These are phyloP conservation scores for Penicillium vulpinum DNA, from an alignment of 2,329 filamentous ascomycete species.

Conservation along the genomic window DNA sequence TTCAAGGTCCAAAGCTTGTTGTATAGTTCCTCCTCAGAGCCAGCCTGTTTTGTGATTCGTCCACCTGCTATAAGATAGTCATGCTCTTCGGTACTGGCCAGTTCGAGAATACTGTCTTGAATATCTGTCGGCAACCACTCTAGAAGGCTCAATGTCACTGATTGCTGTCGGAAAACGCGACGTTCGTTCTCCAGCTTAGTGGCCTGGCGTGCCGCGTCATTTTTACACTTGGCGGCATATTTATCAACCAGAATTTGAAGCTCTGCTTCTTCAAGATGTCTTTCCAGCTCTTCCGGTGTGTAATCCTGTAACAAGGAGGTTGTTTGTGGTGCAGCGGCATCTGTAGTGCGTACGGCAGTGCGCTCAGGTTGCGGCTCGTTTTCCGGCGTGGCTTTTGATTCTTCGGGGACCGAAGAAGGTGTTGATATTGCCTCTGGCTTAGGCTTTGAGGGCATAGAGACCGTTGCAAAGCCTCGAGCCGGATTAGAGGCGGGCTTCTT, in stretches of 20 bases:
- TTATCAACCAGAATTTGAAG: constrained; percentile 86
- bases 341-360: constrained; percentile 19
- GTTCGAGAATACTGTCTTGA: constrained; percentile 71
- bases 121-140: constrained; percentile 80
- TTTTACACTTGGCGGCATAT: constrained; percentile 72
- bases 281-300: constrained; percentile 85
- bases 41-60: constrained; percentile 39
- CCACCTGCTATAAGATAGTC: constrained; percentile 37
- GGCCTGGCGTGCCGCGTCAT: constrained; percentile 75
- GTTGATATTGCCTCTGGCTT: constrained; percentile 52
- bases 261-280: constrained; percentile 84
- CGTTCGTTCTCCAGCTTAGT: constrained; percentile 80
- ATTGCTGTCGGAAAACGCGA: constrained; percentile 75
- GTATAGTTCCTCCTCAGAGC: constrained; percentile 74
- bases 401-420: constrained; percentile 28
- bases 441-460: constrained; percentile 81
- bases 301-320: constrained; percentile 53
- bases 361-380: constrained; percentile 29
- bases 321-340: constrained; percentile 16
- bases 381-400: constrained; percentile 34
- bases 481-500: constrained; percentile 87
- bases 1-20: constrained; percentile 82
- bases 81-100: constrained; percentile 49
- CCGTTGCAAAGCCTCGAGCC: constrained; percentile 89
- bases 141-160: constrained; percentile 69